Evolutionary conservation across 106 monocot species (phyloP).

Genomic region (Gastrodia elata): DNA sequence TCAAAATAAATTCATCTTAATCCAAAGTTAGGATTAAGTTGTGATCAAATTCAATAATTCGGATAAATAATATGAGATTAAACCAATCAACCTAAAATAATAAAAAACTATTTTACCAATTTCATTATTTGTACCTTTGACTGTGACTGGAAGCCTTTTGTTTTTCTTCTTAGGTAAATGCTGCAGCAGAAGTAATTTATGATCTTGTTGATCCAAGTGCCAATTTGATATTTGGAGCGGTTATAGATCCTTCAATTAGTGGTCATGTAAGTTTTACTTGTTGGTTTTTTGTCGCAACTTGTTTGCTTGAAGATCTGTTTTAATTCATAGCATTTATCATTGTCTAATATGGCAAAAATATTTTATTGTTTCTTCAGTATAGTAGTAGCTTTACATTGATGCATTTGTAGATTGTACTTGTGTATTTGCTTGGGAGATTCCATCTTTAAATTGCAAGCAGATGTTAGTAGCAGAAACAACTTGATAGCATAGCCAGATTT

Average conservation of each 20-base stretch:
- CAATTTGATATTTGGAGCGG: slow-evolving; percentile 93
- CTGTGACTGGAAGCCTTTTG: not conserved
- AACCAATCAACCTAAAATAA: too few species aligned
- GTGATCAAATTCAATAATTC: too few species aligned
- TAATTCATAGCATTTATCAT: not conserved
- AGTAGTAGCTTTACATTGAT: not conserved
- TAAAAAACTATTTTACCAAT: too few species aligned
- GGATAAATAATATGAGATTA: too few species aligned
- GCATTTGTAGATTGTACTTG: not conserved
- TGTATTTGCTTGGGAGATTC: too few species aligned
- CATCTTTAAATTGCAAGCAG: too few species aligned
- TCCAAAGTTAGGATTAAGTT: too few species aligned
- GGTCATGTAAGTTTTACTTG: slow-evolving; percentile 59
- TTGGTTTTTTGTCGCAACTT: not conserved
- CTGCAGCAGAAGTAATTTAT: slow-evolving; percentile 94
- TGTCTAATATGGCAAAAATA: not conserved
- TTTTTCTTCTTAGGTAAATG: slow-evolving; percentile 68
- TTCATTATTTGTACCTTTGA: too few species aligned
- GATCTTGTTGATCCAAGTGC: slow-evolving; percentile 95
- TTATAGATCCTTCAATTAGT: slow-evolving; percentile 68
- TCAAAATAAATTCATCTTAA: too few species aligned
- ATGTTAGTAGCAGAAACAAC: too few species aligned
- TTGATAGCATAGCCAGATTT: too few species aligned
- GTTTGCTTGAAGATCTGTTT: not conserved
- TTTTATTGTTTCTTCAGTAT: not conserved